phyloP scores from a whole-genome alignment of 164 flowering plant genomes.

The Annona squamosa region DNA sequence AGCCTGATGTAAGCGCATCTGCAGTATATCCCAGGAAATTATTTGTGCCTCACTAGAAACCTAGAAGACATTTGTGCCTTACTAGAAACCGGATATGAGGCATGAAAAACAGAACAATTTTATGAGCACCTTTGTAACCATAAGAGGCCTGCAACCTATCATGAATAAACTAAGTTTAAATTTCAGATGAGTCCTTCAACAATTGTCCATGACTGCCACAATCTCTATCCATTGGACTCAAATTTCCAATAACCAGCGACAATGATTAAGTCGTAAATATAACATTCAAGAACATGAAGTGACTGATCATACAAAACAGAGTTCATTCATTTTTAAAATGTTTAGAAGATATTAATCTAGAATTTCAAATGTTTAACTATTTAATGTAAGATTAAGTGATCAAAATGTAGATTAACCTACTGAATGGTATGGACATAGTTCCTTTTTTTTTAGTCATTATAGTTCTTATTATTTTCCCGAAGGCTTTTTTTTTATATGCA shows the following conservation, averaged over 20 bases:
- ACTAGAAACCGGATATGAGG: background rate
- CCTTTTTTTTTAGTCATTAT: too few relatives aligned
- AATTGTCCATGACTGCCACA: background rate
- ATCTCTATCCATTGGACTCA: background rate
- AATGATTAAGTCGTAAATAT: background rate
- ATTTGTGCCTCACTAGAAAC: background rate
- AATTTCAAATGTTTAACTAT: too few relatives aligned
- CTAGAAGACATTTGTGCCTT: background rate
- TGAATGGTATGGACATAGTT: too few relatives aligned
- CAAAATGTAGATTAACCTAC: too few relatives aligned
- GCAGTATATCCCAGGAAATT: background rate
- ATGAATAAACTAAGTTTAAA: background rate
- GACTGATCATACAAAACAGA: too few relatives aligned
- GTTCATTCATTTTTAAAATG: too few relatives aligned
- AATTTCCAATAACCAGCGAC: background rate
- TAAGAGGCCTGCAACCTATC: background rate
- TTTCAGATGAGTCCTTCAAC: background rate
- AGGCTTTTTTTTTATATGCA: too few relatives aligned
- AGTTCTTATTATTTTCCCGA: too few relatives aligned
- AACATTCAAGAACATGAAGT: too few relatives aligned
- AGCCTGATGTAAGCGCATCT: background rate
- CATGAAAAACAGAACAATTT: background rate
- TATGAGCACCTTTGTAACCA: background rate
- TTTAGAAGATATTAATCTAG: too few relatives aligned
- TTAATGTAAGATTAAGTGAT: too few relatives aligned